Evolutionary conservation across 2,329 filamentous ascomycete species (phyloP).

Genomic region (Septoria petroselini): DNA sequence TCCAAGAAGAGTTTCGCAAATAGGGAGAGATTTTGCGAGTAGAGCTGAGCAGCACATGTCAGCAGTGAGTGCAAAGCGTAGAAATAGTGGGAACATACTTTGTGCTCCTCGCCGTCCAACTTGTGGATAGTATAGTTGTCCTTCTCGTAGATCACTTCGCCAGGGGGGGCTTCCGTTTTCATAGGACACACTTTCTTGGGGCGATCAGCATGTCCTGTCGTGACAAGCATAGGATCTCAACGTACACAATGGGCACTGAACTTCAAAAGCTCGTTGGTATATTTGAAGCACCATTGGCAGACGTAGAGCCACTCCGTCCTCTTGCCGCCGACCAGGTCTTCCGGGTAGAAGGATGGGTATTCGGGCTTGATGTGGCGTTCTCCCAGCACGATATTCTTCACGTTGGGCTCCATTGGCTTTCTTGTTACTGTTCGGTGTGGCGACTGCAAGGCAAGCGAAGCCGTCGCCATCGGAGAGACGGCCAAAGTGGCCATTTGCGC

Average conservation of each 20-base stretch:
- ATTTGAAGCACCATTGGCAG: slow-evolving; percentile 92
- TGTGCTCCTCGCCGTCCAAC: slow-evolving; percentile 83
- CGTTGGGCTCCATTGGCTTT: slow-evolving; percentile 62
- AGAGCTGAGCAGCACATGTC: slow-evolving; percentile 52
- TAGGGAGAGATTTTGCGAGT: slow-evolving; percentile 90
- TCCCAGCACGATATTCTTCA: slow-evolving; percentile 82
- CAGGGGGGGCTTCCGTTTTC: slow-evolving; percentile 54
- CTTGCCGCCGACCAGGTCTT: slow-evolving; percentile 55
- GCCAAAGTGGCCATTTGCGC: slow-evolving; percentile 8
- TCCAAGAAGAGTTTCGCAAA: slow-evolving; percentile 97
- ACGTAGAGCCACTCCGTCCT: slow-evolving; percentile 65
- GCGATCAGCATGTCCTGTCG: slow-evolving; percentile 2
- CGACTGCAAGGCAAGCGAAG: slow-evolving; percentile 12
- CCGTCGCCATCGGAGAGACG: slow-evolving; percentile 5
- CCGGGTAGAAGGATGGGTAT: slow-evolving; percentile 85
- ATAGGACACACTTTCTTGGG: slow-evolving; percentile 45
- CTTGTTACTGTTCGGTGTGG: slow-evolving; percentile 28
- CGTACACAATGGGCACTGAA: slow-evolving; percentile 49
- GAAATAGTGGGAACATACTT: slow-evolving; percentile 36
- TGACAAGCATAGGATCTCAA: background rate
- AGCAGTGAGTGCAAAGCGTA: background rate
- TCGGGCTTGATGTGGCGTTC: slow-evolving; percentile 81
- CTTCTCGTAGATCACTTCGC: slow-evolving; percentile 71
- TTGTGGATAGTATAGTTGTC: slow-evolving; percentile 86
- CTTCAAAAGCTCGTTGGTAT: slow-evolving; percentile 58